Base-by-base conservation (phyloP, 345 rosid species). In the Eucalyptus fibrosa region DNA sequence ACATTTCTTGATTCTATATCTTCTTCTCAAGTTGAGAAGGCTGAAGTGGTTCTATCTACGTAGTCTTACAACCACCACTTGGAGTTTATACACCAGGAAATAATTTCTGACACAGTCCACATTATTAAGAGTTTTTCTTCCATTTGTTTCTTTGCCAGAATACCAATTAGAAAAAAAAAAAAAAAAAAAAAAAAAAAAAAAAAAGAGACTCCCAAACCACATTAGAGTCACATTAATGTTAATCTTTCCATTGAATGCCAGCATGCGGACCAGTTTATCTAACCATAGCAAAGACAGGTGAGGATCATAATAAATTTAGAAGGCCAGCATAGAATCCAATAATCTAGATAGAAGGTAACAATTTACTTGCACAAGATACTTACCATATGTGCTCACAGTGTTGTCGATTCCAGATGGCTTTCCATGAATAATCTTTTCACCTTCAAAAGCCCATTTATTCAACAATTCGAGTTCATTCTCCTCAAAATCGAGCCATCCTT, bases 321-420 rank as follows among this genome's bases (percentile, higher is more conserved):
- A 32, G 82, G 26, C 86, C 53, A 72, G 50, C 47, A 81, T 32
- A 72, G 37, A 88, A 37, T 24, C 47, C 18, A 85, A 56, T 32
- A 86, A 5, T 56, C 40, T 30, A 18, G 16, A 67, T 67, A 4
- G 37, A 67, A 67, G 80, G 81, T 34, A 69, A 69, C 81, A 34
- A 34, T 69, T 69, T 69, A 53, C 23, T 83, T 34, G 86, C 18
- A 40, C 83, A 86, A 17, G 86, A 77, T 83, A 88, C 94, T 86
- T 94, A 98, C 99, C 99, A 82, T 93, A 97, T 88, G 98, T 92
- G 96, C 99, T 98, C 89, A 97, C 99, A 21, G 99, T 95, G 92
- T 97, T 98, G 95, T 98, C 99, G 14, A 98, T 95, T 86, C 99
- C 99, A 37, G 99, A 98, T 55, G 99, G 99, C 91, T 90, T 96